Conservation (phyloP, 768 basidiomycete species). For the Trametes cinnabarina region DNA sequence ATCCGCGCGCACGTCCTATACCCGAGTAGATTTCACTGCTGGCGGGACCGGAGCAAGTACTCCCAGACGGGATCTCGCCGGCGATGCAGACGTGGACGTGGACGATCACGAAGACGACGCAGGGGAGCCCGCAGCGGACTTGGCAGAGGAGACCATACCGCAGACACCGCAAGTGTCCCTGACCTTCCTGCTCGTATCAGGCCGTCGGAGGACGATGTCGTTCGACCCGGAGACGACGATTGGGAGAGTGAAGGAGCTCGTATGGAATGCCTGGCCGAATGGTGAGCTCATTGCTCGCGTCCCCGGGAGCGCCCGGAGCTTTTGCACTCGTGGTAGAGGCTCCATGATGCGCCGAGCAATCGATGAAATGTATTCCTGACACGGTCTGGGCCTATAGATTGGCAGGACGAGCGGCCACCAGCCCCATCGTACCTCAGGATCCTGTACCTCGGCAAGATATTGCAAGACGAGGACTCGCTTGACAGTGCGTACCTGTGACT, state of each 20-base stretch:
- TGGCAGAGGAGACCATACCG: slow-evolving; percentile 37
- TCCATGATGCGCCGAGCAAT: neutral
- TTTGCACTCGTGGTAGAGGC: neutral
- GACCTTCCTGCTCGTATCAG: slow-evolving; percentile 73
- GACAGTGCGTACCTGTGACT: slow-evolving; percentile 43
- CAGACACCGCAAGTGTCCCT: slow-evolving; percentile 63
- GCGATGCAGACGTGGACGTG: slow-evolving; percentile 13
- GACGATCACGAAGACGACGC: slow-evolving; percentile 14
- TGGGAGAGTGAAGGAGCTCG: slow-evolving; percentile 77
- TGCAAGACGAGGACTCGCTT: slow-evolving; percentile 83
- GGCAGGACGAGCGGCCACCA: slow-evolving; percentile 77
- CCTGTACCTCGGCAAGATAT: slow-evolving; percentile 72
- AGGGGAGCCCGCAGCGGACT: neutral
- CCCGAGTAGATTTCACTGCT: slow-evolving; percentile 43
- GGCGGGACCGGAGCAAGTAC: slow-evolving; percentile 24
- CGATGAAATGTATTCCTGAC: neutral
- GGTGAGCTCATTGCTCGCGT: slow-evolving; percentile 40
- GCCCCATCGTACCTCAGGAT: slow-evolving; percentile 75
- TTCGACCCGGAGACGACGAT: slow-evolving; percentile 76
- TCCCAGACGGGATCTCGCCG: slow-evolving; percentile 13
- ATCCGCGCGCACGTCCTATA: slow-evolving; percentile 53
- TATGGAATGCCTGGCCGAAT: slow-evolving; percentile 79
- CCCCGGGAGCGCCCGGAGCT: slow-evolving; percentile 1
- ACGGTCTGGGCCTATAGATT: slow-evolving; percentile 45
- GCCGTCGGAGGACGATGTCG: slow-evolving; percentile 62